These are phyloP conservation scores for Leptographium lundbergii DNA, from an alignment of 2,329 filamentous ascomycete genomes.

Conservation along the genomic window DNA sequence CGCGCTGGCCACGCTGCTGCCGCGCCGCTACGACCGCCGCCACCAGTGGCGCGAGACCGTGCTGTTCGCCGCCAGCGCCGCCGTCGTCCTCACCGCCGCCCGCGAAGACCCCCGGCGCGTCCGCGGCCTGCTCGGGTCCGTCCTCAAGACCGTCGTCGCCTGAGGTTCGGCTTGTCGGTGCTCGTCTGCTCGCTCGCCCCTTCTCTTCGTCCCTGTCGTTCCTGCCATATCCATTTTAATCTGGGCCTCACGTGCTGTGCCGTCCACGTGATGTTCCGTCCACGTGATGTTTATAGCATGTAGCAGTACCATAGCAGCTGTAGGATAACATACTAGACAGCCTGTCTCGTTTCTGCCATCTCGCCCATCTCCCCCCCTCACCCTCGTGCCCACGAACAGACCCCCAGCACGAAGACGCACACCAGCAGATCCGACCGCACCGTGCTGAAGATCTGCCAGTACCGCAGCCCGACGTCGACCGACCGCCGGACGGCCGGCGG, in stretches of 20 bases:
- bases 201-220: no score
- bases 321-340: no score
- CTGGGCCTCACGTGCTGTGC: no score
- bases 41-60: slow-evolving; percentile 56
- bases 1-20: slow-evolving; percentile 62
- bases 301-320: background rate
- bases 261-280: background rate
- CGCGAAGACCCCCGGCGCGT: slow-evolving; percentile 50
- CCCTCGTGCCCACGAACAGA: slow-evolving; percentile 32
- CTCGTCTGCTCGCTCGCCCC: background rate
- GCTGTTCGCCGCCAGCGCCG: slow-evolving; percentile 54
- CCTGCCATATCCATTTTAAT: no score
- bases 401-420: slow-evolving; percentile 62
- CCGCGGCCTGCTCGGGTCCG: slow-evolving; percentile 52
- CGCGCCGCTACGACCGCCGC: slow-evolving; percentile 49
- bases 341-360: no score
- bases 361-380: no score
- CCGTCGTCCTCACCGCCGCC: slow-evolving; percentile 56
- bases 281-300: background rate
- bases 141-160: slow-evolving; percentile 39
- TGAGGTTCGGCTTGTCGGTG: background rate
- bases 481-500: slow-evolving; percentile 52
- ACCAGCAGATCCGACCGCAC: slow-evolving; percentile 63
- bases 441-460: slow-evolving; percentile 58
- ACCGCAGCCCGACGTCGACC: slow-evolving; percentile 47